A percentile compares a stretch with the other conserved stretches of the same genome.
Conservation (phyloP, 768 basidiomycete genomes). For the Termitomyces sp. region DNA sequence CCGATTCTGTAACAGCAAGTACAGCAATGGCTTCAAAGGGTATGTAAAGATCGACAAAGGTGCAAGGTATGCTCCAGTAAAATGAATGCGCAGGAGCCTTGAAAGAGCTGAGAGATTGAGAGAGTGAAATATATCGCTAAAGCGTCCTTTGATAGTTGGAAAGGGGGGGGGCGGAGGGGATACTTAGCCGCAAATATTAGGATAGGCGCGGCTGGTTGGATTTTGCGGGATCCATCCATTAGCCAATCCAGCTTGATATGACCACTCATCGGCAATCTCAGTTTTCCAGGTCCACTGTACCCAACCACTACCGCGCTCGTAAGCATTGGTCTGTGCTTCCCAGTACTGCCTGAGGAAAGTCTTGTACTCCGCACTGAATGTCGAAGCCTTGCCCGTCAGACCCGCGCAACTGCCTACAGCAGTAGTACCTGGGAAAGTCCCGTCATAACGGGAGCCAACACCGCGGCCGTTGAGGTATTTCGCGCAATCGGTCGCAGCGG, state of each 20-base stretch:
- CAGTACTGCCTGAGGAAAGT: conserved; percentile 75
- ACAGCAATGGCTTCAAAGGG: neutral
- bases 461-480: conserved; percentile 85
- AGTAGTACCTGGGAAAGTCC: conserved; percentile 57
- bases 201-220: conserved; percentile 46
- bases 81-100: neutral
- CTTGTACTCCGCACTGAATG: conserved; percentile 76
- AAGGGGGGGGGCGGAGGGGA: too few relatives aligned
- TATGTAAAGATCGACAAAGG: neutral
- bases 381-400: conserved; percentile 64
- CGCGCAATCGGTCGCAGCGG: conserved; percentile 73
- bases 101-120: neutral
- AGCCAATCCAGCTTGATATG: conserved; percentile 74
- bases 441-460: conserved; percentile 59
- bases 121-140: neutral
- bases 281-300: conserved; percentile 84
- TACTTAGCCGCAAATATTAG: conserved; percentile 52
- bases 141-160: neutral
- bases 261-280: conserved; percentile 84
- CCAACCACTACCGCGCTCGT: conserved; percentile 67
- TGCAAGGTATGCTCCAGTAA: neutral
- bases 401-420: conserved; percentile 70
- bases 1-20: neutral
- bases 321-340: conserved; percentile 80
- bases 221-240: conserved; percentile 82